Conservation (phyloP, 192 early-diverging fungal genomes). For the Obelidium mucronatum region DNA sequence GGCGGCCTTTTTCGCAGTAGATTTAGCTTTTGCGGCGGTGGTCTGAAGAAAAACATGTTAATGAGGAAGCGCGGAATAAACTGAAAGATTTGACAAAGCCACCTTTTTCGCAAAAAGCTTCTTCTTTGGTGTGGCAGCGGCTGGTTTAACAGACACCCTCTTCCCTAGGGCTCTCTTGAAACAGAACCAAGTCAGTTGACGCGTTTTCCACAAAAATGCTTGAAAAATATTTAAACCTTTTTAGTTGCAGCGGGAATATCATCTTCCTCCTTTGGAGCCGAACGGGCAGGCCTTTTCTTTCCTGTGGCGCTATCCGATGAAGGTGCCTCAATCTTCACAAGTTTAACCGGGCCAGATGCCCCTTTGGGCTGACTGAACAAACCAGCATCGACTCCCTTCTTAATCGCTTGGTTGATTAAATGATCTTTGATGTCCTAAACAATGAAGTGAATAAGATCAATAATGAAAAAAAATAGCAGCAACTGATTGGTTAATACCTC, state of each 20-base stretch:
- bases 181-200: background rate
- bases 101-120: constrained; percentile 5
- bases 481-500: constrained; percentile 47
- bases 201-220: background rate
- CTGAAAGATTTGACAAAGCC: background rate
- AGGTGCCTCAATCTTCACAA: constrained; percentile 50
- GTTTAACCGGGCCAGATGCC: constrained; percentile 70
- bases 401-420: constrained; percentile 70
- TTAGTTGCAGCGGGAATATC: background rate
- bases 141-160: constrained; percentile 37
- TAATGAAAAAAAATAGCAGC: constrained; percentile 1
- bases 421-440: constrained; percentile 54
- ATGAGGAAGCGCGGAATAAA: background rate
- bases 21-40: constrained; percentile 17
- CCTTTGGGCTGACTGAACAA: constrained; percentile 74
- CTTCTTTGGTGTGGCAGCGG: constrained; percentile 5
- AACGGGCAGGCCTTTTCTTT: background rate
- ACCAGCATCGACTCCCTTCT: constrained; percentile 69
- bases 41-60: background rate
- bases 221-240: constrained; percentile 8
- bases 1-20: constrained; percentile 26
- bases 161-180: constrained; percentile 38
- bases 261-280: constrained; percentile 18
- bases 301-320: constrained; percentile 42
- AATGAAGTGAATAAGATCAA: background rate